These are phyloP conservation scores for Candida corydali DNA, from an alignment of 805 yeast species.

Conservation along the genomic window DNA sequence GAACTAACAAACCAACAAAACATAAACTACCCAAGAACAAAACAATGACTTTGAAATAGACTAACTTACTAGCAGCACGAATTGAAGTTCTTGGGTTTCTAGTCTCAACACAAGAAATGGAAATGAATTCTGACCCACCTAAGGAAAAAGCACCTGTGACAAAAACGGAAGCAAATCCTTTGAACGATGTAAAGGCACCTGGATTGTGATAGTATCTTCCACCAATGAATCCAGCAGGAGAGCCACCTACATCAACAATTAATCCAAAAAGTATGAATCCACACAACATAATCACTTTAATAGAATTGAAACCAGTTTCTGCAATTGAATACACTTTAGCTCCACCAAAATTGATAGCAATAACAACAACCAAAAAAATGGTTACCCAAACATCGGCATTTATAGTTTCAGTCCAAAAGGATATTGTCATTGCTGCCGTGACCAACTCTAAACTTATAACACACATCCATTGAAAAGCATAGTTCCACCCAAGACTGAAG, in stretches of 20 bases:
- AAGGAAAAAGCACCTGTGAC: conserved; percentile 39
- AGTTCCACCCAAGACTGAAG: conserved; percentile 37
- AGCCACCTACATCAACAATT: conserved; percentile 35
- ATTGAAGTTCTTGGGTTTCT: conserved; percentile 35
- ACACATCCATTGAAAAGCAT: conserved; percentile 59
- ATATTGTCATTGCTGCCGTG: conserved; percentile 58
- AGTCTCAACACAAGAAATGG: conserved; percentile 35
- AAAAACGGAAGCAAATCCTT: conserved; percentile 37
- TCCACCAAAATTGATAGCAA: conserved; percentile 42
- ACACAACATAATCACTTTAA: conserved; percentile 30
- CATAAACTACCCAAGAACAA: conserved; percentile 37
- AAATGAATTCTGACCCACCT: conserved; percentile 40
- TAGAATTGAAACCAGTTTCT: conserved; percentile 34
- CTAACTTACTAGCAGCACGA: conserved; percentile 37
- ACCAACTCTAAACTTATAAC: conserved; percentile 63
- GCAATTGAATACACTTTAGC: conserved; percentile 44
- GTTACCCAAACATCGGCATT: conserved; percentile 56
- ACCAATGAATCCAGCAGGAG: conserved; percentile 32
- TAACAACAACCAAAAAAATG: conserved; percentile 45
- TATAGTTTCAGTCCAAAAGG: conserved; percentile 48
- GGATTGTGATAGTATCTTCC: conserved; percentile 39
- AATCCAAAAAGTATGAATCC: conserved; percentile 41
- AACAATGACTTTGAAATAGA: conserved; percentile 32
- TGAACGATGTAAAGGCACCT: conserved; percentile 33
- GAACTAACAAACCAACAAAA: conserved; percentile 38